These are phyloP conservation scores for Agaricales sp. DNA, from an alignment of 1,284 basidiomycete species.

Conservation along the genomic window DNA sequence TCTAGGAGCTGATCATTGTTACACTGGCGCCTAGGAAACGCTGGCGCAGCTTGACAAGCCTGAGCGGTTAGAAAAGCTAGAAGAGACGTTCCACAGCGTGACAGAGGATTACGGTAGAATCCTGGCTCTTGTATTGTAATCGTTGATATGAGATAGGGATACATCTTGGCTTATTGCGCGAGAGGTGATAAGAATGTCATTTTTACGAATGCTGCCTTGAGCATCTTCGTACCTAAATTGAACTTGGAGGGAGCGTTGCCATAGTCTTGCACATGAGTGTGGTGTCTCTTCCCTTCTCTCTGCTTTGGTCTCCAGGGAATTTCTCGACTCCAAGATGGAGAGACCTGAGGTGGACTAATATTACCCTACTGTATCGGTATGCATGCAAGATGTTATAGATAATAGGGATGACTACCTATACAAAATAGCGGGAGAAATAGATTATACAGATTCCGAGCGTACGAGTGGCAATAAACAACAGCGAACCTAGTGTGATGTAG, in stretches of 20 bases:
- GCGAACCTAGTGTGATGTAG: not conserved
- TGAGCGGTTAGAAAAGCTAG: constrained; percentile 82
- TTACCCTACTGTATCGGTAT: not conserved
- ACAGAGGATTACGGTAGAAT: constrained; percentile 81
- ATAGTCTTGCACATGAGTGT: no score
- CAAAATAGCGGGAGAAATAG: not conserved
- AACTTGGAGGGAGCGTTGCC: no score
- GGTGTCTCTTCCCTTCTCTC: no score
- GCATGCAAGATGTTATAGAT: not conserved
- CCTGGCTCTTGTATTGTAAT: constrained; percentile 40
- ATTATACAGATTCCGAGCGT: not conserved
- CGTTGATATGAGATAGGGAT: not conserved
- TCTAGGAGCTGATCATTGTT: not conserved
- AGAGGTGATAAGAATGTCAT: no score
- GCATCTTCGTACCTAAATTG: no score
- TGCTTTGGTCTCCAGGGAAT: no score
- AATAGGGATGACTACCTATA: not conserved
- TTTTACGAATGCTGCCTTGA: no score
- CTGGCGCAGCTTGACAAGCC: constrained; percentile 78
- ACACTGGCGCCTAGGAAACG: constrained; percentile 55
- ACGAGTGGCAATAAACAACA: not conserved
- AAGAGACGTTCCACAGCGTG: constrained; percentile 89
- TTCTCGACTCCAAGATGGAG: no score
- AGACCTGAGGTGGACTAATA: no score
- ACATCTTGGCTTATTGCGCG: no score